These are phyloP conservation scores for Tuber borchii DNA, from an alignment of 495 filamentous ascomycete genomes.

Conservation along the genomic window DNA sequence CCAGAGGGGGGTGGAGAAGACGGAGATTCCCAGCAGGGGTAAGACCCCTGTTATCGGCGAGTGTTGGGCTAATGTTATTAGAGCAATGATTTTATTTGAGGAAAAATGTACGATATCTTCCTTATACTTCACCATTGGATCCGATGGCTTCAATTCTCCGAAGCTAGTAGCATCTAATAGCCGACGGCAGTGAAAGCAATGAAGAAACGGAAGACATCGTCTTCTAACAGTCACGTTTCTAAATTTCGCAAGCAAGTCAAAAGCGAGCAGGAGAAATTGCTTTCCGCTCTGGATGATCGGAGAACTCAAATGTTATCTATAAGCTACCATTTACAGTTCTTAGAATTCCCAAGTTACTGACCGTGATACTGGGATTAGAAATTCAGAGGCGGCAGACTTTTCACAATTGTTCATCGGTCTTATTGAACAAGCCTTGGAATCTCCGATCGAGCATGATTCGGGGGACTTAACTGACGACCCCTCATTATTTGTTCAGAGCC, in stretches of 20 bases:
- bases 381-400: conserved; percentile 16
- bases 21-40: conserved; percentile 2
- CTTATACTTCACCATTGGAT: neutral
- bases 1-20: neutral
- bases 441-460: neutral
- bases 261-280: conserved; percentile 18
- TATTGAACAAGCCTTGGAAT: conserved; percentile 5
- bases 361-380: neutral
- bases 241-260: conserved; percentile 28
- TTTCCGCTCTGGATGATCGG: conserved; percentile 18
- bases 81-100: conserved; percentile 29
- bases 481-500: conserved; percentile 7
- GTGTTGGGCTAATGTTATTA: neutral
- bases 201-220: conserved; percentile 29
- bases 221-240: conserved; percentile 9
- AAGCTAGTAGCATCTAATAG: neutral
- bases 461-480: neutral
- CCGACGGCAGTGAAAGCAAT: conserved; percentile 22
- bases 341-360: neutral
- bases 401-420: conserved; percentile 16
- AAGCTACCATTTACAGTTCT: neutral
- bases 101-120: conserved; percentile 13
- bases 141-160: neutral
- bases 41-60: neutral
- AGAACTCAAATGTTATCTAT: conserved; percentile 23